A percentile compares a stretch with the other conserved stretches of the same genome.
phyloP scores from a whole-genome alignment of 2,329 filamentous ascomycete genomes.

The Fusarium sp. region DNA sequence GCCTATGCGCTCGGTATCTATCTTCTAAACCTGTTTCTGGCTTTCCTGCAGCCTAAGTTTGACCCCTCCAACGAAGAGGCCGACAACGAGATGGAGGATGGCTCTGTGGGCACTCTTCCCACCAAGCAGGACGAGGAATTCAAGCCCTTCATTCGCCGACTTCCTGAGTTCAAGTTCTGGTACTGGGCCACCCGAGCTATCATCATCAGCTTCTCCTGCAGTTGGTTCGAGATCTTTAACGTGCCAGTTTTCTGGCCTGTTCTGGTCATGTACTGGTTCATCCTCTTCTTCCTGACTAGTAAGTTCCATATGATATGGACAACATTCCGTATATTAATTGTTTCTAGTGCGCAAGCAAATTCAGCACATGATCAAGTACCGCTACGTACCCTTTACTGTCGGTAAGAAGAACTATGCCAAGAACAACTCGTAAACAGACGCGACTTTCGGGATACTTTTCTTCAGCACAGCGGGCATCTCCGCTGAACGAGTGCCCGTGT shows the following conservation, averaged over 20 bases:
- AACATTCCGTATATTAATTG: background rate
- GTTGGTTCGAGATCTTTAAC: constrained; percentile 94
- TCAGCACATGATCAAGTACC: constrained; percentile 99
- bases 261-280: constrained; percentile 97
- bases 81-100: constrained; percentile 97
- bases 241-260: constrained; percentile 99
- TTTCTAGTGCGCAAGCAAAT: constrained; percentile 93
- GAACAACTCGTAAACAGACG: constrained; percentile 58
- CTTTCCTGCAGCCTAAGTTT: constrained; percentile 98
- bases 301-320: constrained; percentile 52
- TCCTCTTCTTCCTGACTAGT: constrained; percentile 96
- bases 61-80: constrained; percentile 91
- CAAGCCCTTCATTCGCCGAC: constrained; percentile 91
- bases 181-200: constrained; percentile 92
- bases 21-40: constrained; percentile 98
- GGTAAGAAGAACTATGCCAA: constrained; percentile 86
- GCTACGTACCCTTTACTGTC: constrained; percentile 93
- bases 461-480: constrained; percentile 31
- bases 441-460: constrained; percentile 18
- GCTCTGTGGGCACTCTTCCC: constrained; percentile 80
- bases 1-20: constrained; percentile 98
- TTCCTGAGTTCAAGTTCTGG: constrained; percentile 99
- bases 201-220: constrained; percentile 83
- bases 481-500: constrained; percentile 21
- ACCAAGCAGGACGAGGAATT: constrained; percentile 98